These are phyloP conservation scores for Debaryomycetaceae sp. DNA, from an alignment of 1,139 yeast genomes.

Conservation along the genomic window DNA sequence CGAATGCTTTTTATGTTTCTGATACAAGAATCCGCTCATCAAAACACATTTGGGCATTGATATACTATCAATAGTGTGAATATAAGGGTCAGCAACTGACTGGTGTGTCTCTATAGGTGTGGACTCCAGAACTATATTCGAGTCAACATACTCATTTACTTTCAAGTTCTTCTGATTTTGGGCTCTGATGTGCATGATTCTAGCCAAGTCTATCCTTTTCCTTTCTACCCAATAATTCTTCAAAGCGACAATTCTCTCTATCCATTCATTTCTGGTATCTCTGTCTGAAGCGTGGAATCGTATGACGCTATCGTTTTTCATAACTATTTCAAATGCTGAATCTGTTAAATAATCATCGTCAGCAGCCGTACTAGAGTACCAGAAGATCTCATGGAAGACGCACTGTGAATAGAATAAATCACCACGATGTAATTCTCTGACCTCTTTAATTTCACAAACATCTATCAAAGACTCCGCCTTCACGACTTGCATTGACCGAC, in stretches of 20 bases:
- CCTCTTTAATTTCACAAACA: conserved; percentile 44
- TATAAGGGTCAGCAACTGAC: conserved; percentile 51
- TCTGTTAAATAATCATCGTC: conserved; percentile 34
- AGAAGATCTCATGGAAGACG: conserved; percentile 37
- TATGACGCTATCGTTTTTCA: conserved; percentile 46
- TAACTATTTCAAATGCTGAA: conserved; percentile 50
- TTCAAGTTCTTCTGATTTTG: conserved; percentile 45
- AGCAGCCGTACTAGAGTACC: conserved; percentile 33
- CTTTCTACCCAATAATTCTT: conserved; percentile 59
- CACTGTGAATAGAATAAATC: conserved; percentile 29
- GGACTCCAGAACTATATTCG: conserved; percentile 47
- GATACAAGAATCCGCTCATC: conserved; percentile 61
- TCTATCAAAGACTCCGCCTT: conserved; percentile 64
- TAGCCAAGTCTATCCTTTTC: conserved; percentile 36
- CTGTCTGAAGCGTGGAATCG: conserved; percentile 56
- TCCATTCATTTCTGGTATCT: conserved; percentile 63
- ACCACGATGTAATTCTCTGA: conserved; percentile 25
- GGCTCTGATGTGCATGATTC: conserved; percentile 36
- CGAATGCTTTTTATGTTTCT: conserved; percentile 66
- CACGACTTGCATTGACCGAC: conserved; percentile 54
- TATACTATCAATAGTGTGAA: conserved; percentile 54
- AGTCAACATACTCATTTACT: conserved; percentile 57
- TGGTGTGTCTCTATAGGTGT: conserved; percentile 53
- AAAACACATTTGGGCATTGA: conserved; percentile 60
- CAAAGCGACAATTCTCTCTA: conserved; percentile 42